Evolutionary conservation across 2,329 filamentous ascomycete genomes (phyloP).

Genomic region (Ambrosiella cleistominuta): DNA sequence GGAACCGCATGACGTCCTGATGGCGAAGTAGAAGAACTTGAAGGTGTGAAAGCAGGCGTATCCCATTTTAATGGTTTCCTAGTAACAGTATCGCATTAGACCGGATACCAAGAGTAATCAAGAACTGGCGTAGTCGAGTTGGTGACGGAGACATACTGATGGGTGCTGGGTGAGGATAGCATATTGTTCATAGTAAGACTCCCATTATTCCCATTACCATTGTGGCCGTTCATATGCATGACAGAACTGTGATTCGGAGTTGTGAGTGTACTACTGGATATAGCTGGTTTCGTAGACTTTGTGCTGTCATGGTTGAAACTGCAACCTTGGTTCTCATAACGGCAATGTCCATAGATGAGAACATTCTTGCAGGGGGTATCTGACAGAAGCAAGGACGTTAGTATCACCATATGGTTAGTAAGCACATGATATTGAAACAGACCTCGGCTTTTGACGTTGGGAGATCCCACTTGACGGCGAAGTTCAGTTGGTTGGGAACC

Average conservation of each 20-base stretch:
- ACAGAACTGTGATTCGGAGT: slow-evolving; percentile 12
- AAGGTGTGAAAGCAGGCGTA: slow-evolving; percentile 83
- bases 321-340: slow-evolving; percentile 81
- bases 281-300: slow-evolving; percentile 17
- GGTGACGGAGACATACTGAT: slow-evolving; percentile 7
- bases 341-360: slow-evolving; percentile 81
- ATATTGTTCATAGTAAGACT: not conserved
- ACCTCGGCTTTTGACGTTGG: slow-evolving; percentile 39
- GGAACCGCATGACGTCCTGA: slow-evolving; percentile 10
- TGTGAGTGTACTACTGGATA: slow-evolving; percentile 1
- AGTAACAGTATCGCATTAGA: not conserved
- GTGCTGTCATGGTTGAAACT: slow-evolving; percentile 73
- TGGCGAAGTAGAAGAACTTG: slow-evolving; percentile 17
- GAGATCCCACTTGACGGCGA: slow-evolving; percentile 36
- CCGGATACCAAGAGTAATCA: too few relatives aligned
- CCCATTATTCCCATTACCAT: not conserved
- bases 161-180: slow-evolving; percentile 8
- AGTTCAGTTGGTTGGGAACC: slow-evolving; percentile 25
- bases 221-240: slow-evolving; percentile 11
- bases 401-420: not conserved
- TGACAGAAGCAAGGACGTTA: slow-evolving; percentile 1
- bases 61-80: slow-evolving; percentile 57
- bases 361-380: slow-evolving; percentile 87
- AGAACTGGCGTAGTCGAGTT: not conserved
- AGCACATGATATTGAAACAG: slow-evolving; percentile 16